These are phyloP conservation scores for Lophiotrema nucula DNA, from an alignment of 495 filamentous ascomycete species.

Conservation along the genomic window DNA sequence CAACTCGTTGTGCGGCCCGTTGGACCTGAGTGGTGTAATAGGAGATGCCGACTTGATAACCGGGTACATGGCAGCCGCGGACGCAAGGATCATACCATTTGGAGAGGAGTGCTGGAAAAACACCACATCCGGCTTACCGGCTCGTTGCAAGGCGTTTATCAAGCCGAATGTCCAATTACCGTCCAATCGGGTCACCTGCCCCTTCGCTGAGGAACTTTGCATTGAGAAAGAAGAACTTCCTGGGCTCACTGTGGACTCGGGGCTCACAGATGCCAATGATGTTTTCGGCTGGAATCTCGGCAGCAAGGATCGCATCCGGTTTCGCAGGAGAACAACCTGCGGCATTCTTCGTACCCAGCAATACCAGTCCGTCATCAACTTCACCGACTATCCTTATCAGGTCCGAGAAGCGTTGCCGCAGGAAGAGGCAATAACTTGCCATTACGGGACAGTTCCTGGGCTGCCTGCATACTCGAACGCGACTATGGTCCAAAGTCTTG, in stretches of 20 bases:
- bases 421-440: too few species aligned
- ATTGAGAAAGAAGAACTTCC: too few species aligned
- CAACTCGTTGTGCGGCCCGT: neutral
- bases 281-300: conserved; percentile 8
- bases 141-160: neutral
- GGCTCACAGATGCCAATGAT: conserved; percentile 3
- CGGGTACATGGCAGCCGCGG: too few species aligned
- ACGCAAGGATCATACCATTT: too few species aligned
- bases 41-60: too few species aligned
- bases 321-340: conserved; percentile 7
- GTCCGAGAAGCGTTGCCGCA: neutral
- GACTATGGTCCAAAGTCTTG: too few species aligned
- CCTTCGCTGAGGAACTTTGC: neutral
- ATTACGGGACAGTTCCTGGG: too few species aligned
- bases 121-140: too few species aligned
- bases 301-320: neutral
- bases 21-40: too few species aligned
- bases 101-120: too few species aligned
- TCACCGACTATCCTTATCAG: neutral
- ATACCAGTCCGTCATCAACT: neutral
- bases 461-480: too few species aligned
- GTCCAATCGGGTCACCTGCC: neutral
- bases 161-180: neutral
- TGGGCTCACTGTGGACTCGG: conserved; percentile 5
- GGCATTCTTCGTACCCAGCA: neutral